A percentile compares a stretch with the other conserved stretches of the same genome.
Conservation (phyloP, 2,329 filamentous ascomycete species). For the Phaeosphaeriaceae sp. region DNA sequence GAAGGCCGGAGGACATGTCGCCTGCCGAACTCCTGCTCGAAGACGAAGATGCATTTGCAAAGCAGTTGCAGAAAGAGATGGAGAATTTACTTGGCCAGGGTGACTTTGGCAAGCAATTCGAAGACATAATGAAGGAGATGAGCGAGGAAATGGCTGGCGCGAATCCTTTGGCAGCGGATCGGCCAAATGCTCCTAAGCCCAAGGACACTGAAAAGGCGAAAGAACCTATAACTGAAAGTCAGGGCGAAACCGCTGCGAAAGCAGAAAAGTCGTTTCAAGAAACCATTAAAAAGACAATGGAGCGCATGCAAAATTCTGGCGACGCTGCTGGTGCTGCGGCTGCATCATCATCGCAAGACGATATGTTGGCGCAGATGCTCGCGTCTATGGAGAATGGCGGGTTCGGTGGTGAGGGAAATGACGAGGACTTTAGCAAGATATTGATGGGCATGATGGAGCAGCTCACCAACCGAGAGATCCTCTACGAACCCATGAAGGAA, state of each 20-base stretch:
- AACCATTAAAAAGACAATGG: slow-evolving; percentile 91
- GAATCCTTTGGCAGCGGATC: slow-evolving; percentile 22
- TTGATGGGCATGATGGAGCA: slow-evolving; percentile 99
- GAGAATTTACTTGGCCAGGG: slow-evolving; percentile 76
- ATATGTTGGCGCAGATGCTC: slow-evolving; percentile 89
- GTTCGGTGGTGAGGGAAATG: slow-evolving; percentile 59
- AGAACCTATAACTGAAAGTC: slow-evolving; percentile 8
- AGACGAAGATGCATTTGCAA: slow-evolving; percentile 74
- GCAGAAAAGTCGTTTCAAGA: slow-evolving; percentile 82
- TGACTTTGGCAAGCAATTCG: slow-evolving; percentile 80
- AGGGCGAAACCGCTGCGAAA: slow-evolving; percentile 36
- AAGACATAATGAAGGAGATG: slow-evolving; percentile 76
- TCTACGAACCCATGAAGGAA: slow-evolving; percentile 99
- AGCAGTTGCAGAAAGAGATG: slow-evolving; percentile 90
- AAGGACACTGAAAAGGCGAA: slow-evolving; percentile 15
- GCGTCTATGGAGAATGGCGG: slow-evolving; percentile 79
- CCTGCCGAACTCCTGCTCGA: slow-evolving; percentile 39
- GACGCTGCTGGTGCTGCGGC: slow-evolving; percentile 82
- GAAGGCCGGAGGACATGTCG: slow-evolving; percentile 41
- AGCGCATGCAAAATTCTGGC: slow-evolving; percentile 90
- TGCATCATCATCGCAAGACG: slow-evolving; percentile 68
- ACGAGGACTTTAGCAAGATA: slow-evolving; percentile 94
- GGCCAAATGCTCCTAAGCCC: slow-evolving; percentile 37
- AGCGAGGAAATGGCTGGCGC: slow-evolving; percentile 47
- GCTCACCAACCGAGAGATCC: slow-evolving; percentile 94